Base-by-base conservation (phyloP, 805 yeast species). In the Tetrapisispora pingtungensis region DNA sequence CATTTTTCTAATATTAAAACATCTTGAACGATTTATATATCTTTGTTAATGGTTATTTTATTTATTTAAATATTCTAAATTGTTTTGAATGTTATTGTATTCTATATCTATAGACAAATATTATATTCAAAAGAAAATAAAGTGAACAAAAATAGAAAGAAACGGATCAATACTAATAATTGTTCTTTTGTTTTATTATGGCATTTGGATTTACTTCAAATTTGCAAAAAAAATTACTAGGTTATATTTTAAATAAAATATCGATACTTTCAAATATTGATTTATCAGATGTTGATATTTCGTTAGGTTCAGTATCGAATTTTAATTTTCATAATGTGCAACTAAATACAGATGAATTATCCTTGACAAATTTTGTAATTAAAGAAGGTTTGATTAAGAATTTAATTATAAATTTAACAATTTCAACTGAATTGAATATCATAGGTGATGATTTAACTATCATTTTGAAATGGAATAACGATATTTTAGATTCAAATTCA, bases 231-330 rank as follows among this genome's bases (percentile, higher is more conserved):
- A 70, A 95, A 53, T 73, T 88, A 33, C 74, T 89, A 36, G 77
- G 84, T 36, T 87, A 86, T 61, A 77, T 88, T 4, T 72, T 89
- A 22, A 85, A 84, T 58, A 90, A 86, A 62, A 74, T 88, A 36
- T 78, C 89, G 14, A 65, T 89, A 35, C 85, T 89, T 56, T 83
- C 95, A 1, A 84, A 81, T 51, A 74, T 88, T 19, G 94, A 88
- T 60, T 68, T 87, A 17, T 82, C 87, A 17, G 83, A 87, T 57
- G 61, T 89, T 43, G 93, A 87, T 55, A 87, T 89, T 0, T 80
- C 94, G 5, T 65, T 85, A 18, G 84, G 85, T 1, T 67, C 80
- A 4, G 72, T 69, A 44, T 68, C 70, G 15, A 65, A 67, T 61
- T 73, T 72, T 60, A 69, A 67, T 46, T 71, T 75, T 15, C 72